phyloP scores from a whole-genome alignment of 495 filamentous ascomycete genomes.

The Cercophora newfieldiana region DNA sequence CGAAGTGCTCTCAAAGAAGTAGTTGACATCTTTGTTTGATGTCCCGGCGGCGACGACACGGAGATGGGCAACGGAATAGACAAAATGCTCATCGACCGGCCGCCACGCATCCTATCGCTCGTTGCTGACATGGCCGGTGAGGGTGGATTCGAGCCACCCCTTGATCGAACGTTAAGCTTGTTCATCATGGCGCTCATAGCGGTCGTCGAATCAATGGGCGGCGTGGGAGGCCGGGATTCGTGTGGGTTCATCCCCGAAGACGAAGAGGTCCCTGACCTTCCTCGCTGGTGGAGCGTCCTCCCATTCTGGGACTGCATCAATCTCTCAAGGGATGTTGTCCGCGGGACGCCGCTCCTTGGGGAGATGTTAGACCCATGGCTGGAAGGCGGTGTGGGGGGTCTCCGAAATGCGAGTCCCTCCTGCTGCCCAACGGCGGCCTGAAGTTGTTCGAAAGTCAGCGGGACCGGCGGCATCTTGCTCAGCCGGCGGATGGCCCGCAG shows the following conservation, averaged over 20 bases:
- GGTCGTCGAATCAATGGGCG: slow-evolving; percentile 4
- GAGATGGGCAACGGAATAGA: slow-evolving; percentile 13
- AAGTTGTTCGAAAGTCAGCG: slow-evolving; percentile 40
- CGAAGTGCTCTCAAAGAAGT: slow-evolving; percentile 29
- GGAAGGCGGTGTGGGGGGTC: slow-evolving; percentile 37
- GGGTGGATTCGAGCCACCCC: slow-evolving; percentile 24
- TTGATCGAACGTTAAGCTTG: slow-evolving; percentile 29
- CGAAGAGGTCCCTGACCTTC: not conserved
- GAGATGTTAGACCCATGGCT: slow-evolving; percentile 30
- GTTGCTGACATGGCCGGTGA: slow-evolving; percentile 20
- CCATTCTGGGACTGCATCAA: slow-evolving; percentile 23
- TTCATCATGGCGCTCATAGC: slow-evolving; percentile 33
- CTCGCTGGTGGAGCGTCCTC: slow-evolving; percentile 10
- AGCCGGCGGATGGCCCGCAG: slow-evolving; percentile 47
- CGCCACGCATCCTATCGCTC: not conserved
- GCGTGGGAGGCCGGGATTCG: not conserved
- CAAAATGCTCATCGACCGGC: slow-evolving; percentile 23
- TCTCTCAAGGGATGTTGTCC: slow-evolving; percentile 24
- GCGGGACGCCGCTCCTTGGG: too few species aligned
- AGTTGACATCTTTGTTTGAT: slow-evolving; percentile 22
- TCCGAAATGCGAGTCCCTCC: slow-evolving; percentile 4
- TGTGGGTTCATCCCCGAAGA: not conserved
- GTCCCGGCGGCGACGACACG: not conserved
- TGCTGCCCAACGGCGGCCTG: slow-evolving; percentile 30
- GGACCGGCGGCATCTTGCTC: slow-evolving; percentile 39